Conservation (phyloP, 352 stramenopile genomes). For the Phytophthora sp. region DNA sequence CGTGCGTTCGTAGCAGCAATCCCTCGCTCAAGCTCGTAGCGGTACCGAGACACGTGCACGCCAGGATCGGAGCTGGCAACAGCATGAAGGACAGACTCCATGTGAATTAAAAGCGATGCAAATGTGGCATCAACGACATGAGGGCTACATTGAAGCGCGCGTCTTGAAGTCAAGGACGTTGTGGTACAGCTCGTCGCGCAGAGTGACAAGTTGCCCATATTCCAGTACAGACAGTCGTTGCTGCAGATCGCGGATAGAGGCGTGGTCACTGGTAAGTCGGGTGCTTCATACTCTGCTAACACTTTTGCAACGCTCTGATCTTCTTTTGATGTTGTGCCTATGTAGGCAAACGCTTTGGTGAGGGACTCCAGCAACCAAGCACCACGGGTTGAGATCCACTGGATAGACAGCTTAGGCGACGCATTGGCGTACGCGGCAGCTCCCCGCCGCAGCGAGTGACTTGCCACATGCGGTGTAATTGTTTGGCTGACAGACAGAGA, state of each 20-base stretch:
- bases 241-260: conserved; percentile 2
- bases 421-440: conserved; percentile 12
- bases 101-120: conserved; percentile 5
- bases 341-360: conserved; percentile 31
- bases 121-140: conserved; percentile 6
- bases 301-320: conserved; percentile 30
- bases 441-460: background rate
- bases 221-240: background rate
- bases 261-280: conserved; percentile 10
- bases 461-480: background rate
- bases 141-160: conserved; percentile 5
- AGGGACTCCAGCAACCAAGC: conserved; percentile 20
- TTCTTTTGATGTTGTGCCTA: conserved; percentile 19
- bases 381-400: conserved; percentile 23
- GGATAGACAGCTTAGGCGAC: conserved; percentile 19
- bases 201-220: conserved; percentile 7
- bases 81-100: background rate
- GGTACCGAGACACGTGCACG: background rate
- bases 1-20: background rate
- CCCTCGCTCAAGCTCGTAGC: background rate
- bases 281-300: conserved; percentile 6
- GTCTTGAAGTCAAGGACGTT: background rate
- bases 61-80: background rate
- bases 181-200: background rate
- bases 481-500: background rate